These are phyloP conservation scores for Leptosphaerulina australis DNA, from an alignment of 2,329 filamentous ascomycete species.

Conservation along the genomic window DNA sequence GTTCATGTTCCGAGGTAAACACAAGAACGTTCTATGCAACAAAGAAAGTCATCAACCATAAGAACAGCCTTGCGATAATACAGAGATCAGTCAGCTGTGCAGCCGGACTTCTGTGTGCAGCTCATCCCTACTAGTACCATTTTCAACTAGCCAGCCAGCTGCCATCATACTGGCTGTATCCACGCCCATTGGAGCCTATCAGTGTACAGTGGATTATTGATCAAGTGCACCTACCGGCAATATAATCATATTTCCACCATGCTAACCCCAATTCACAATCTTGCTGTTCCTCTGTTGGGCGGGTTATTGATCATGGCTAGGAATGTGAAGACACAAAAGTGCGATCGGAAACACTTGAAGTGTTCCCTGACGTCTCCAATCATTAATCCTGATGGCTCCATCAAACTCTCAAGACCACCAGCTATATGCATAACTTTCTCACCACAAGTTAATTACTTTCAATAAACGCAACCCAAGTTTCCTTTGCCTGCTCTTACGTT, in stretches of 20 bases:
- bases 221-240: not conserved
- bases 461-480: no score
- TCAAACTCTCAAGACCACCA: no score
- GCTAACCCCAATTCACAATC: not conserved
- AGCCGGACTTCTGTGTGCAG: not conserved
- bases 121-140: conserved; percentile 20
- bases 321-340: no score
- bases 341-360: no score
- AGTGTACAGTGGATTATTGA: not conserved
- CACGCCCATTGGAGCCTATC: conserved; percentile 23
- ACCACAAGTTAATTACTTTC: no score
- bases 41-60: conserved; percentile 39
- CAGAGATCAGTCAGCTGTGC: not conserved
- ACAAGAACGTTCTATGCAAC: no score
- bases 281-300: not conserved
- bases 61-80: conserved; percentile 26
- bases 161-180: conserved; percentile 35
- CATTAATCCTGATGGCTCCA: no score
- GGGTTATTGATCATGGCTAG: not conserved
- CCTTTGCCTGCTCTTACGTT: no score
- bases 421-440: no score
- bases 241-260: conserved; percentile 1
- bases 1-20: no score
- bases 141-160: conserved; percentile 34
- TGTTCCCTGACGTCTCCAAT: no score